Conservation (phyloP, 352 stramenopile genomes). For the Halophytophthora batemanensis region DNA sequence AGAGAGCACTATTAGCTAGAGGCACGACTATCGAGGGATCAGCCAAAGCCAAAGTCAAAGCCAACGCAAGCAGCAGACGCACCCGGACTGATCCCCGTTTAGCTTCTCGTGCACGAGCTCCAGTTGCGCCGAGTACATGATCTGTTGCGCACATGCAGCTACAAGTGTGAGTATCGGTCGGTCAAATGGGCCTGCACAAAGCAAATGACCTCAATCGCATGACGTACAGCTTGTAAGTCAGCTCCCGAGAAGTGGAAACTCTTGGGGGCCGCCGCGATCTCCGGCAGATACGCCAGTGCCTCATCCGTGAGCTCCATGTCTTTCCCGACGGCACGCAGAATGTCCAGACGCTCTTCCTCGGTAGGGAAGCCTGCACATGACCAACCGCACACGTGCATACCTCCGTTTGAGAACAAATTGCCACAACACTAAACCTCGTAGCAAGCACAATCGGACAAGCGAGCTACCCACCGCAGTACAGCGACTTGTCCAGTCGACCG, state of each 20-base stretch:
- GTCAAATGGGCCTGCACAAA: neutral
- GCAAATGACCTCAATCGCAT: neutral
- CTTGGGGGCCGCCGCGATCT: conserved; percentile 66
- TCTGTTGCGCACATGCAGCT: conserved; percentile 20
- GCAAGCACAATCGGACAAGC: neutral
- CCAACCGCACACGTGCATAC: neutral
- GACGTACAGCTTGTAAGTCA: conserved; percentile 89
- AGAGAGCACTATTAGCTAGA: neutral
- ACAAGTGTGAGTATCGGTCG: neutral
- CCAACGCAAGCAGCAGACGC: conserved; percentile 13
- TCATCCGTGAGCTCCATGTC: conserved; percentile 75
- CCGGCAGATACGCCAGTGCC: conserved; percentile 66
- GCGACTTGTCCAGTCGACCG: conserved; percentile 93
- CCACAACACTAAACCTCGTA: neutral
- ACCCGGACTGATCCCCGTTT: conserved; percentile 48
- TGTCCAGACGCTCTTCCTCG: conserved; percentile 73
- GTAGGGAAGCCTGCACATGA: conserved; percentile 76
- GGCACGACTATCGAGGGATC: conserved; percentile 3
- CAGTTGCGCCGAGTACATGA: conserved; percentile 94
- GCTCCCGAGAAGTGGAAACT: conserved; percentile 88
- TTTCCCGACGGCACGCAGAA: conserved; percentile 69
- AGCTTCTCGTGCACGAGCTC: conserved; percentile 91
- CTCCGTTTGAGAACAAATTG: neutral
- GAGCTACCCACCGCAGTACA: conserved; percentile 87
- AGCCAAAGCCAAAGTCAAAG: neutral